A percentile compares a stretch with the other conserved stretches of the same genome.
phyloP scores from a whole-genome alignment of 1,284 basidiomycete genomes.

The Ganoderma boninense region DNA sequence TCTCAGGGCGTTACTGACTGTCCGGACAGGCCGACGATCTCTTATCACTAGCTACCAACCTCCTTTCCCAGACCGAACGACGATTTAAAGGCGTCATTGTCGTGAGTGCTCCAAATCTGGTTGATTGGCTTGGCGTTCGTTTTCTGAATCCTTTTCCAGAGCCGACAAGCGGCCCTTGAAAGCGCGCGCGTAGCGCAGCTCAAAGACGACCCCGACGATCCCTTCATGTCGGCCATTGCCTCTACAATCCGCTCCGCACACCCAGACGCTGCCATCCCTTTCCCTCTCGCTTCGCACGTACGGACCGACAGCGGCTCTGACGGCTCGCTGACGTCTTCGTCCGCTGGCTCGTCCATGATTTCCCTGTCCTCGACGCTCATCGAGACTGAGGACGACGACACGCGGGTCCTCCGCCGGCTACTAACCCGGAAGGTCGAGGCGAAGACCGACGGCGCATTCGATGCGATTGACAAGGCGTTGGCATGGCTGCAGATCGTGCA shows the following conservation, averaged over 20 bases:
- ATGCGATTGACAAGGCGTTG: constrained; percentile 66
- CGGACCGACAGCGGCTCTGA: constrained; percentile 26
- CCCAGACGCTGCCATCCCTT: constrained; percentile 20
- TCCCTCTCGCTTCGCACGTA: constrained; percentile 19
- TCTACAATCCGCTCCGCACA: constrained; percentile 25
- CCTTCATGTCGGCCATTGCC: constrained; percentile 29
- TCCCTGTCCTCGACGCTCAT: constrained; percentile 49
- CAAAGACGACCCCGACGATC: constrained; percentile 25
- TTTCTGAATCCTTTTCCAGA: constrained; percentile 21
- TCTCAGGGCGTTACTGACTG: background rate
- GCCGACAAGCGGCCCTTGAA: constrained; percentile 35
- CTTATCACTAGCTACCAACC: constrained; percentile 58
- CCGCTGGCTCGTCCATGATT: constrained; percentile 39
- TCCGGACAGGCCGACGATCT: constrained; percentile 58
- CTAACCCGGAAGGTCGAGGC: constrained; percentile 69
- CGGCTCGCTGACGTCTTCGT: constrained; percentile 34
- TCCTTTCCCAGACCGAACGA: constrained; percentile 57
- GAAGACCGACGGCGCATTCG: constrained; percentile 63
- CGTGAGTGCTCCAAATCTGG: constrained; percentile 44
- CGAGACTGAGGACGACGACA: constrained; percentile 65
- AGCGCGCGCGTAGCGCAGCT: constrained; percentile 31
- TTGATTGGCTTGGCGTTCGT: constrained; percentile 10
- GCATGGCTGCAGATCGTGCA: constrained; percentile 70
- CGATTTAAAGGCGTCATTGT: constrained; percentile 49
- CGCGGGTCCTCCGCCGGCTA: constrained; percentile 62